These are phyloP conservation scores for Diaporthe vaccinii DNA, from an alignment of 2,329 filamentous ascomycete genomes.

Conservation along the genomic window DNA sequence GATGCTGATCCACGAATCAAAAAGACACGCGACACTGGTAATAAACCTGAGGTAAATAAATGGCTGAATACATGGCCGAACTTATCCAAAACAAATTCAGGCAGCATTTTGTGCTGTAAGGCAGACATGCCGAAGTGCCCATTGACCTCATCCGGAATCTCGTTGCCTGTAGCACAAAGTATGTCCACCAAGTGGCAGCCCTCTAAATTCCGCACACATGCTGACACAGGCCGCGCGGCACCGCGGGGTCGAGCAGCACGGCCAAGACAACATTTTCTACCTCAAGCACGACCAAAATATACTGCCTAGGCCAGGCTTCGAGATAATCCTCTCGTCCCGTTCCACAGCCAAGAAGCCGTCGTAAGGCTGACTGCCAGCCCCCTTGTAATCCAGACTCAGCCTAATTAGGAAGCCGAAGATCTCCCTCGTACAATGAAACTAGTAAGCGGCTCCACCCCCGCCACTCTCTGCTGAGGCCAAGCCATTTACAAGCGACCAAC, in stretches of 20 bases:
- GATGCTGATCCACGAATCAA: not conserved
- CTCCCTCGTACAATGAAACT: not conserved
- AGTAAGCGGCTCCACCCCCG: not conserved
- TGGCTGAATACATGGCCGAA: not conserved
- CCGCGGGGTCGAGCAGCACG: not conserved
- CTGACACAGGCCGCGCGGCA: conserved; percentile 21
- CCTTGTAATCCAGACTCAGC: not conserved
- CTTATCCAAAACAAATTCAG: not conserved
- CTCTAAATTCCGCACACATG: not conserved
- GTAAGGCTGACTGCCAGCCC: conserved; percentile 1
- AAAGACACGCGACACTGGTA: not conserved
- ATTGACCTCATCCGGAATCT: not conserved
- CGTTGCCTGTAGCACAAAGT: not conserved
- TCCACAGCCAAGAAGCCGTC: not conserved
- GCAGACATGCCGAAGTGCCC: not conserved
- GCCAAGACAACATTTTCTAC: conserved; percentile 12
- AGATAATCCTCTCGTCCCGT: not conserved
- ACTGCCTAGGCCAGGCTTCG: conserved; percentile 28
- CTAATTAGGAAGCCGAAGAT: no score
- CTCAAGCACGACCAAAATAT: not conserved
- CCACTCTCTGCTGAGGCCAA: not conserved
- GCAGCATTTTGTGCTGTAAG: not conserved
- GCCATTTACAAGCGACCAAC: not conserved
- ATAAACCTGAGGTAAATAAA: not conserved
- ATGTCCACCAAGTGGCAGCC: no score